phyloP scores from a whole-genome alignment of 305 asterid genomes.

The Fraxinus sp. region DNA sequence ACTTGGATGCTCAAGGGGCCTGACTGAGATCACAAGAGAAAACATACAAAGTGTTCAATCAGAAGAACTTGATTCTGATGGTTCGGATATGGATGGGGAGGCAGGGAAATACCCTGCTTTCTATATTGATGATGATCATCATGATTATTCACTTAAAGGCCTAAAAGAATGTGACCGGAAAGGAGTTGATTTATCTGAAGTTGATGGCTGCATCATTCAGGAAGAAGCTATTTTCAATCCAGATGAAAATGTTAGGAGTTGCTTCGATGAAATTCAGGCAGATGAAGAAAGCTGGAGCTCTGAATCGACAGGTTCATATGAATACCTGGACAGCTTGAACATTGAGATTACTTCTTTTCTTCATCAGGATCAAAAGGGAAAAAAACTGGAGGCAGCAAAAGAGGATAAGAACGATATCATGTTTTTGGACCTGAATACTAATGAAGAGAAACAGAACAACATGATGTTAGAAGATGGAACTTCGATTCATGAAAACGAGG shows the following conservation, averaged over 20 bases:
- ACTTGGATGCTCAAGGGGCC: constrained; percentile 15
- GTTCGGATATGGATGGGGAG: constrained; percentile 62
- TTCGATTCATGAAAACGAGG: constrained; percentile 23
- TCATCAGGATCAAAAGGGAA: constrained; percentile 16
- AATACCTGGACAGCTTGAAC: constrained; percentile 22
- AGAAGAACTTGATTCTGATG: constrained; percentile 30
- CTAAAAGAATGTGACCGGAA: constrained; percentile 24
- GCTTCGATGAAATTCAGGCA: constrained; percentile 29
- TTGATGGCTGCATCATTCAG: neutral
- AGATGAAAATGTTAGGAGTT: constrained; percentile 15
- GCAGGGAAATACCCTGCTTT: constrained; percentile 28
- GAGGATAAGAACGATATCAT: constrained; percentile 15
- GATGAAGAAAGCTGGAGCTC: constrained; percentile 42
- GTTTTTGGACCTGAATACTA: neutral
- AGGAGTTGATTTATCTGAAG: neutral
- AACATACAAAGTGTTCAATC: constrained; percentile 12
- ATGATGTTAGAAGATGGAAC: constrained; percentile 19
- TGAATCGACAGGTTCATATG: constrained; percentile 29
- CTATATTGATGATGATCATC: constrained; percentile 37
- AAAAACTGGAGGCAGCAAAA: constrained; percentile 19
- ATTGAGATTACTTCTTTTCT: constrained; percentile 6
- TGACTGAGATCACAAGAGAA: constrained; percentile 20
- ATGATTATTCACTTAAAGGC: constrained; percentile 15
- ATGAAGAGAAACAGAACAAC: neutral
- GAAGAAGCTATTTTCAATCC: constrained; percentile 16